Evolutionary conservation across 805 yeast species (phyloP).

Genomic region (Teunomyces atbi): DNA sequence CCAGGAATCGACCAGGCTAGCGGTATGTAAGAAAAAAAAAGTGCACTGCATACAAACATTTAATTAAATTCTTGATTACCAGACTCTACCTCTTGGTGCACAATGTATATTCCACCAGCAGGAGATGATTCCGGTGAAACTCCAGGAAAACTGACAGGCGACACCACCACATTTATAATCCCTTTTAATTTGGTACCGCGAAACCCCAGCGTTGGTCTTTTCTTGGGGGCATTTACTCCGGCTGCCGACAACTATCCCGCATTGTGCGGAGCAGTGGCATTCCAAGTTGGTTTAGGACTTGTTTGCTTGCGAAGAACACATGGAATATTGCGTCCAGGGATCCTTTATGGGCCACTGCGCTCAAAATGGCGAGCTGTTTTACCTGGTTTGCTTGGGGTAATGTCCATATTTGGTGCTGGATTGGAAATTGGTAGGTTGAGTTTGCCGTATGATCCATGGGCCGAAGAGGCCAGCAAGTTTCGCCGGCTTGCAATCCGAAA

Average conservation of each 20-base stretch:
- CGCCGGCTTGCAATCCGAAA: conserved; percentile 48
- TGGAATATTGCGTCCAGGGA: conserved; percentile 10
- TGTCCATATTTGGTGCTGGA: conserved; percentile 51
- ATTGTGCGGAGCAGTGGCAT: conserved; percentile 48
- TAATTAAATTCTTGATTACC: neutral
- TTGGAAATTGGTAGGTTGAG: conserved; percentile 54
- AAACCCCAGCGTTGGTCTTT: conserved; percentile 15
- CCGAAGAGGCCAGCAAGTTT: conserved; percentile 59
- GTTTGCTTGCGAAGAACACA: conserved; percentile 19
- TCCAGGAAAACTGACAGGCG: conserved; percentile 1
- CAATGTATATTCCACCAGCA: conserved; percentile 38
- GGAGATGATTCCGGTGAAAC: conserved; percentile 10
- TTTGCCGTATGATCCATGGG: conserved; percentile 63
- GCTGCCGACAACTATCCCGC: conserved; percentile 64
- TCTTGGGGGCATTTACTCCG: conserved; percentile 72
- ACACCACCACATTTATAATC: conserved; percentile 4
- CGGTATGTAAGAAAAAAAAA: too few relatives aligned
- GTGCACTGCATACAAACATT: neutral
- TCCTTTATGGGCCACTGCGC: conserved; percentile 5
- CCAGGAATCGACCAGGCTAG: too few relatives aligned
- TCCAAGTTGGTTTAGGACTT: conserved; percentile 54
- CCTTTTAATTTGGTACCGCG: conserved; percentile 6
- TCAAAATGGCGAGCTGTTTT: conserved; percentile 11
- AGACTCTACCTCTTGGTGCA: conserved; percentile 14
- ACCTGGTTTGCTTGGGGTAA: conserved; percentile 38